Evolutionary conservation across 164 flowering plant genomes (phyloP), one percentile per base, ranked within the genome.

Genomic region (Nelumbo lutea): DNA sequence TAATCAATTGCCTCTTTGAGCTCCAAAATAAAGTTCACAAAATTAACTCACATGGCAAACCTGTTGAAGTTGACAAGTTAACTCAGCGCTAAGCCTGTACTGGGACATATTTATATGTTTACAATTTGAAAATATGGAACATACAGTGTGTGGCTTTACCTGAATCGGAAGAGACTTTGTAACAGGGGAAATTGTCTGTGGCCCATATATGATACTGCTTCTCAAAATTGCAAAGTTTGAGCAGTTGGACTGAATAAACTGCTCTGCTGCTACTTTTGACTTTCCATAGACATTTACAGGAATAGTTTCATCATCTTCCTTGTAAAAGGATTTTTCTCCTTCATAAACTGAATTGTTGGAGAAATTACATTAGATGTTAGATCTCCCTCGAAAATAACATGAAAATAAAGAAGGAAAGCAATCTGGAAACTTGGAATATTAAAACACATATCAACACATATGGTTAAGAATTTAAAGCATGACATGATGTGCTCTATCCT

Each of bases 191-290:
- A 91, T 55, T 5, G 92, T 83, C 72, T 91, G 95, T 39, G 95
- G 95, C 40, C 98, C 98, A 77, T 77, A 84, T 53, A 94, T 91
- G 66, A 94, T 91, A 77, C 98, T 94, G 82, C 97, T 90, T 82
- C 98, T 91, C 79, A 94, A 76, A 72, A 94, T 90, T 65, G 90
- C 98, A 82, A 66, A 94, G 77, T 82, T 91, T 44, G 85, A 68
- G 71, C 83, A 91, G 72, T 80, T 87, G 44, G 80, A 73, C 60
- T 73, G 73, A 64, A 94, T 78, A 56, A 79, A 83, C 73, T 86
- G 75, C 83, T 94, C 98, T 51, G 98, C 95, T 70, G 85, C 93
- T 51, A 90, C 83, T 82, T 94, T 94, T 58, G 97, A 88, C 73
- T 84, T 87, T 11, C 97, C 98, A 76, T 94, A 94, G 59, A 84